Evolutionary conservation across 306 rosid genomes (phyloP), one percentile per base, ranked within the genome.

Genomic region (Hylodesmum podocarpum): DNA sequence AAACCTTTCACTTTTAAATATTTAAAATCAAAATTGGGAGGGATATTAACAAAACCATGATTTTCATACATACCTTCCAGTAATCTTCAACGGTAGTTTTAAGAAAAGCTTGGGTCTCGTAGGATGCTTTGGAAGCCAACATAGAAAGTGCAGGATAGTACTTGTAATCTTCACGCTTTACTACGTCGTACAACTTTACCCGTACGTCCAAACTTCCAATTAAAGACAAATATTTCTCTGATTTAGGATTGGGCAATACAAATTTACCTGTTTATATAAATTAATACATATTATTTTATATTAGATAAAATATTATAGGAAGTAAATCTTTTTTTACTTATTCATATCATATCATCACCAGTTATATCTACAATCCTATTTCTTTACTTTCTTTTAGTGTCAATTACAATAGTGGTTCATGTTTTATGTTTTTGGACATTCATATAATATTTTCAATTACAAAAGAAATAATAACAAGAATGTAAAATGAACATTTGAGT

Each of bases 91-190:
- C 84, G 0, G 39, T 58, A 24, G 70, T 16, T 70, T 76, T 22
- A 66, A 85, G 49, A 37, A 18, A 75, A 64, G 86, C 70, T 4
- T 1, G 15, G 40, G 85, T 88, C 69, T 88, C 86, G 49, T 88
- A 85, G 0, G 85, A 51, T 46, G 46, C 80, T 81, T 85, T 88
- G 12, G 91, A 72, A 21, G 89, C 91, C 89, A 88, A 78, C 80
- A 79, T 78, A 39, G 86, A 72, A 34, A 86, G 84, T 4, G 85
- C 80, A 44, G 83, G 78, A 68, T 77, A 34, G 15, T 88, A 81
- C 27, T 46, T 82, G 11, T 4, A 19, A 66, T 85, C 89, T 39
- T 59, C 86, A 28, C 19, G 66, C 34, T 78, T 74, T 49, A 82
- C 70, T 47, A 28, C 46, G 8, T 5, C 21, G 40, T 88, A 88